Evolutionary conservation across 1,284 basidiomycete genomes (phyloP).

Genomic region (Malassezia globosa): DNA sequence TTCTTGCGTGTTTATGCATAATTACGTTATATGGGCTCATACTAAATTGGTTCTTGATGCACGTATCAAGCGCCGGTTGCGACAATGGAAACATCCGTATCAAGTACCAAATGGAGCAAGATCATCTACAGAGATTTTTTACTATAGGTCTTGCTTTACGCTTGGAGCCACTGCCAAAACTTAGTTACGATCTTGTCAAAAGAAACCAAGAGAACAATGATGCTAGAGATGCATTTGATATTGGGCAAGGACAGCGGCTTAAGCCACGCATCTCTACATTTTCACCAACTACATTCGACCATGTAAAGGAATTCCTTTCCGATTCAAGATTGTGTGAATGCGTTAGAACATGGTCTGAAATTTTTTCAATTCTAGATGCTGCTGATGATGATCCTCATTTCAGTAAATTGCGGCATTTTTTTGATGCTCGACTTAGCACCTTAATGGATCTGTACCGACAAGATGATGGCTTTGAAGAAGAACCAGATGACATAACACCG

Average conservation of each 20-base stretch:
- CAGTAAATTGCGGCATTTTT: conserved; percentile 31
- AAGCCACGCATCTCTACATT: conserved; percentile 22
- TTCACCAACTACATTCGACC: conserved; percentile 23
- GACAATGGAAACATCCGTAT: too few relatives aligned
- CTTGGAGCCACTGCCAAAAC: conserved; percentile 32
- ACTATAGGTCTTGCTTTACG: conserved; percentile 38
- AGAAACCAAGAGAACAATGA: conserved; percentile 16
- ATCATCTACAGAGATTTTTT: conserved; percentile 23
- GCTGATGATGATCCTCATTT: conserved; percentile 37
- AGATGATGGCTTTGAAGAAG: conserved; percentile 15
- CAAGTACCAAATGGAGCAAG: too few relatives aligned
- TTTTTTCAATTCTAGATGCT: conserved; percentile 29
- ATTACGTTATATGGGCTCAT: too few relatives aligned
- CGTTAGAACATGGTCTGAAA: conserved; percentile 23
- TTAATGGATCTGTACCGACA: conserved; percentile 16
- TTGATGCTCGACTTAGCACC: conserved; percentile 29
- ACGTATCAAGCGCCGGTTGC: too few relatives aligned
- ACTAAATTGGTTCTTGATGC: too few relatives aligned
- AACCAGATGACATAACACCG: neutral
- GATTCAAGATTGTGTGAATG: conserved; percentile 23
- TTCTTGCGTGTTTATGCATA: neutral
- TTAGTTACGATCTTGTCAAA: conserved; percentile 25
- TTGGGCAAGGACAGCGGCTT: conserved; percentile 25
- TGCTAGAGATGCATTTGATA: conserved; percentile 2
- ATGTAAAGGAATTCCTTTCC: conserved; percentile 24